Base-by-base conservation (phyloP, 257 asterid species). In the Ophiorrhiza pumila region DNA sequence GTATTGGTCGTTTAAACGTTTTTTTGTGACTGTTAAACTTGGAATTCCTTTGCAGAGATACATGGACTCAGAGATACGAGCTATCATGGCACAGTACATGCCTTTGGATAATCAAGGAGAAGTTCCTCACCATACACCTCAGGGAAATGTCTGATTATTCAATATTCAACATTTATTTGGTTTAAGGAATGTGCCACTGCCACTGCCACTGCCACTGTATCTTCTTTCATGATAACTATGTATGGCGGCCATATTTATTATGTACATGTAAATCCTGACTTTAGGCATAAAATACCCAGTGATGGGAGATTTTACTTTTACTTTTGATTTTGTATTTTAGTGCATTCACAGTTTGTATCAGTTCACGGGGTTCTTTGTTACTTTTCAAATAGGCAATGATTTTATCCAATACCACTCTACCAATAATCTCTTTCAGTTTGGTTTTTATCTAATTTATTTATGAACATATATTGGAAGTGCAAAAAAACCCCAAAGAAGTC, bases 51-150 rank as follows among this genome's bases (percentile, higher is more conserved):
- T 74, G 89, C 89, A 89, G 98, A 87, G 92, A 46, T 93, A 93
- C 85, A 93, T 93, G 98, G 98, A 93, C 79, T 90, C 97, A 0
- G 98, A 93, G 89, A 93, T 93, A 41, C 78, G 98, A 71, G 98
- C 98, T 7, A 92, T 92, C 83, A 92, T 92, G 98, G 98, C 98
- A 2, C 97, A 92, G 64, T 92, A 92, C 72, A 93, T 90, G 97
- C 98, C 98, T 3, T 78, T 92, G 88, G 98, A 92, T 83, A 90
- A 86, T 81, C 97, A 90, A 82, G 93, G 86, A 49, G 96, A 92
- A 55, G 88, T 85, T 35, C 85, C 91, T 35, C 85, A 72, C 72
- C 92, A 91, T 68, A 39, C 67, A 46, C 39, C 85, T 32, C 83
- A 77, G 4, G 89, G 85, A 42, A 76, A 64, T 61, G 84, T 84